Evolutionary conservation across 139 green algal genomes (phyloP).

Genomic region (Chlamydomonas sp.): DNA sequence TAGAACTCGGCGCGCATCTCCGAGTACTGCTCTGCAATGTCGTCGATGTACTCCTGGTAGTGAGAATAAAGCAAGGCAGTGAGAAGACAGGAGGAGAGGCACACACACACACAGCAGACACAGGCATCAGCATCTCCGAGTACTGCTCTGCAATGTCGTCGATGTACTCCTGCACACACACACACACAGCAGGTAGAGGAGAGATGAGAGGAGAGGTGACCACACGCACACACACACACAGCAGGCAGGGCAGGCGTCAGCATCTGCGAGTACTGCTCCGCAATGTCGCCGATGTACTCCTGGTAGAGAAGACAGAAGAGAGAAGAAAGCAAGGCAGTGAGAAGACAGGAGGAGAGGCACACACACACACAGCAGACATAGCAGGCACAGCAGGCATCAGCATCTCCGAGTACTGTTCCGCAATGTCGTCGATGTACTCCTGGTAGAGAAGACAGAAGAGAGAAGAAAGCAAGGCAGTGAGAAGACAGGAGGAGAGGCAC

Average conservation of each 20-base stretch:
- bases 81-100: no score
- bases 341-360: no score
- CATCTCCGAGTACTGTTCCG: slow-evolving; percentile 90
- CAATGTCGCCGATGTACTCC: slow-evolving; percentile 72
- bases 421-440: slow-evolving; percentile 72
- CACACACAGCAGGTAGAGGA: no score
- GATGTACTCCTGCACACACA: slow-evolving; percentile 64
- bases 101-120: no score
- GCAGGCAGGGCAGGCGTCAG: no score
- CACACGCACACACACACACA: no score
- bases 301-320: slow-evolving; percentile 13
- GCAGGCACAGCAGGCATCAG: no score
- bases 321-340: no score
- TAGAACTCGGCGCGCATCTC: slow-evolving; percentile 96
- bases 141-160: slow-evolving; percentile 91
- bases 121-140: slow-evolving; percentile 75
- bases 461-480: no score
- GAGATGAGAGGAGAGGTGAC: background rate
- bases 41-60: slow-evolving; percentile 66
- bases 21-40: slow-evolving; percentile 87
- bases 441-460: no score
- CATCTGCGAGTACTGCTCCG: slow-evolving; percentile 90
- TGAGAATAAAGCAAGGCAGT: background rate
- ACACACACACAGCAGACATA: no score
- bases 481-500: no score